These are phyloP conservation scores for Pezicula neosporulosa DNA, from an alignment of 2,329 filamentous ascomycete species.

Conservation along the genomic window DNA sequence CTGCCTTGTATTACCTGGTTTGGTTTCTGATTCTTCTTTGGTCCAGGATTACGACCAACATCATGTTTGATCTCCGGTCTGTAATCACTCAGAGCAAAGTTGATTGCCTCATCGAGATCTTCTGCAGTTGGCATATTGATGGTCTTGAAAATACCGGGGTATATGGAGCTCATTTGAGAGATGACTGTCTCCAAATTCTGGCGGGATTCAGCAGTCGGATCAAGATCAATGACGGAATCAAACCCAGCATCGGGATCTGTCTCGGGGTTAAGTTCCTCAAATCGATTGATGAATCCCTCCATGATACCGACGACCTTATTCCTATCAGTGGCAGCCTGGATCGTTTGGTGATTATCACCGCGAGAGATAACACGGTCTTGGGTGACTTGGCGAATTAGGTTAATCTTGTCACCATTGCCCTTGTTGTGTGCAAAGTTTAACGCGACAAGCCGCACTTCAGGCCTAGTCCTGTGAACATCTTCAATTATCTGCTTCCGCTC, in stretches of 20 bases:
- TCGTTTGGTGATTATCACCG: constrained; percentile 97
- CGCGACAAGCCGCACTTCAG: constrained; percentile 71
- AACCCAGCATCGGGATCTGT: constrained; percentile 75
- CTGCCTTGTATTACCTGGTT: constrained; percentile 15
- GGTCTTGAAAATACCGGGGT: constrained; percentile 67
- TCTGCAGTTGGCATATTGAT: constrained; percentile 62
- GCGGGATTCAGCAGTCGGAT: constrained; percentile 73
- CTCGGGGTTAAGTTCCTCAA: constrained; percentile 70
- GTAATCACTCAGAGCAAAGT: constrained; percentile 72
- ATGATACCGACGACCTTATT: constrained; percentile 84
- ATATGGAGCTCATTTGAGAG: constrained; percentile 66
- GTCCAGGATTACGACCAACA: constrained; percentile 54
- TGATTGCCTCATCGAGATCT: constrained; percentile 77
- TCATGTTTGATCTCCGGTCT: constrained; percentile 72
- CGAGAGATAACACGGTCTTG: constrained; percentile 75
- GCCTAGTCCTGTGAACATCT: constrained; percentile 64
- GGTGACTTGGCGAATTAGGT: constrained; percentile 71
- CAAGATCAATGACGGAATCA: constrained; percentile 79
- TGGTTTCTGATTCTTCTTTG: constrained; percentile 39
- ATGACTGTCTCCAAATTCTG: constrained; percentile 82
- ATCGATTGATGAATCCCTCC: constrained; percentile 87
- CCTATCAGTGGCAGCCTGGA: constrained; percentile 74
- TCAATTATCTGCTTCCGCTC: constrained; percentile 85
- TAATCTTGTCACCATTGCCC: constrained; percentile 55
- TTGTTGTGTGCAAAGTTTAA: constrained; percentile 82